A percentile compares a stretch with the other conserved stretches of the same genome.
phyloP scores from a whole-genome alignment of 2,329 filamentous ascomycete genomes.

The Colletotrichum ledebouriae region DNA sequence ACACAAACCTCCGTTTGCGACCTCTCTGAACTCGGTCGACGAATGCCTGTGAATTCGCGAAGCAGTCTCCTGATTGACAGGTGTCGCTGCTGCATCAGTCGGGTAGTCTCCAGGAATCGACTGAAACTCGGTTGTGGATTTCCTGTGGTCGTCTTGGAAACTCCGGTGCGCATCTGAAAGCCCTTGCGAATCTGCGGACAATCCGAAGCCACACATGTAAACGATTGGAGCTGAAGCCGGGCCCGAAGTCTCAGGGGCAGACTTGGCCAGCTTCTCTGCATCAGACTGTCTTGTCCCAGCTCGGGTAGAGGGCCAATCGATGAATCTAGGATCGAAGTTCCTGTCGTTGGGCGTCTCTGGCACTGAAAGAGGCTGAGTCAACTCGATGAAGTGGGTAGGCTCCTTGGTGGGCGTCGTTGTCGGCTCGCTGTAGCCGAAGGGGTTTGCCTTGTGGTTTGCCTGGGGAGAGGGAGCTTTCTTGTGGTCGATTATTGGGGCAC shows the following conservation, averaged over 20 bases:
- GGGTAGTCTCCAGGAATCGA: neutral
- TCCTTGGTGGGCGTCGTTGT: neutral
- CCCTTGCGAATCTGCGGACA: neutral
- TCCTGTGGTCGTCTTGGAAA: constrained; percentile 14
- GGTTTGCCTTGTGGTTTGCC: neutral
- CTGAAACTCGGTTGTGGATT: constrained; percentile 30
- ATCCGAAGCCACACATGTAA: neutral
- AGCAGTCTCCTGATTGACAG: neutral
- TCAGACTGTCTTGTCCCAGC: neutral
- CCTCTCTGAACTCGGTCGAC: constrained; percentile 20
- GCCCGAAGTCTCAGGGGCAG: neutral
- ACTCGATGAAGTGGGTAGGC: neutral
- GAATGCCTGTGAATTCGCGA: neutral
- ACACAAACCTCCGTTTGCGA: neutral
- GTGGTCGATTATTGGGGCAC: constrained; percentile 20
- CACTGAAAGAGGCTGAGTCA: neutral
- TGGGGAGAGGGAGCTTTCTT: neutral
- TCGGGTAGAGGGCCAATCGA: neutral
- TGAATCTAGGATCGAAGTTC: neutral
- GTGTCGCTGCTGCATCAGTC: neutral
- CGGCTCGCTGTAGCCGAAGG: neutral
- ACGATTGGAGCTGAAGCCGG: neutral
- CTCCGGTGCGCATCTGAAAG: neutral
- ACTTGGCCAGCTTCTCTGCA: neutral
- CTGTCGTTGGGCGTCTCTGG: constrained; percentile 5